Percentiles rank a stretch among this genome's conserved stretches.
Evolutionary conservation across 2,329 filamentous ascomycete species (phyloP).

Genomic region (Verticillium nonalfalfae): DNA sequence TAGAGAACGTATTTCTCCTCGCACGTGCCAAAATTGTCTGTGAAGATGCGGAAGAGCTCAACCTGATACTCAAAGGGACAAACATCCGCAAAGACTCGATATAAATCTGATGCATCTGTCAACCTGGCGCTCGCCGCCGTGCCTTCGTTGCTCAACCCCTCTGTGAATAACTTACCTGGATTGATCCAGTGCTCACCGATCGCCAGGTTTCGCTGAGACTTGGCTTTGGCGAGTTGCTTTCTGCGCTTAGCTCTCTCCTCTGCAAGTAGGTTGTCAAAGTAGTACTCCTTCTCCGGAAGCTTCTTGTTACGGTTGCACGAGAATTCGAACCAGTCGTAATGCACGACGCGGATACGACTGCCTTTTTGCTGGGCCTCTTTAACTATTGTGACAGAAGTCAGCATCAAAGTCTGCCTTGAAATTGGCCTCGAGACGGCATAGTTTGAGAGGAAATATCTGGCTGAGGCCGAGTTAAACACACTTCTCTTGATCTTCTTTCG

Average conservation of each 20-base stretch:
- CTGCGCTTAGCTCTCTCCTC: slow-evolving; percentile 24
- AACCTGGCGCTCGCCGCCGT: background rate
- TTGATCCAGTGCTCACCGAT: slow-evolving; percentile 37
- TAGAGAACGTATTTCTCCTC: slow-evolving; percentile 40
- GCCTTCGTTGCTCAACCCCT: too few relatives aligned
- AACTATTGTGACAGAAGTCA: slow-evolving; percentile 18
- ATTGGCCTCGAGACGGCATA: background rate
- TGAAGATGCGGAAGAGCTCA: slow-evolving; percentile 29
- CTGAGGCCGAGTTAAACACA: background rate
- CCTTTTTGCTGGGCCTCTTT: slow-evolving; percentile 26
- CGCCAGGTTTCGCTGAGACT: slow-evolving; percentile 23
- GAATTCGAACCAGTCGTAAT: slow-evolving; percentile 47
- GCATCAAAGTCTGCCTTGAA: background rate
- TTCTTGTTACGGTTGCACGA: slow-evolving; percentile 24
- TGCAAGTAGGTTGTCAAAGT: slow-evolving; percentile 21
- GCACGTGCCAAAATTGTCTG: slow-evolving; percentile 5
- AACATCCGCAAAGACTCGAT: slow-evolving; percentile 58
- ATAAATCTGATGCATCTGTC: slow-evolving; percentile 38
- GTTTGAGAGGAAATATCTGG: background rate
- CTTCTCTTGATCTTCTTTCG: slow-evolving; percentile 4
- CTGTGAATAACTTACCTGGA: slow-evolving; percentile 32
- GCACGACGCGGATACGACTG: slow-evolving; percentile 30
- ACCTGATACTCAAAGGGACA: slow-evolving; percentile 60
- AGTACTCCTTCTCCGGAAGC: slow-evolving; percentile 30
- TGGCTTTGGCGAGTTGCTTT: slow-evolving; percentile 25